A percentile compares a stretch with the other conserved stretches of the same genome.
These are phyloP conservation scores for Vanrija sp. DNA, from an alignment of 1,284 basidiomycete genomes.

Conservation along the genomic window DNA sequence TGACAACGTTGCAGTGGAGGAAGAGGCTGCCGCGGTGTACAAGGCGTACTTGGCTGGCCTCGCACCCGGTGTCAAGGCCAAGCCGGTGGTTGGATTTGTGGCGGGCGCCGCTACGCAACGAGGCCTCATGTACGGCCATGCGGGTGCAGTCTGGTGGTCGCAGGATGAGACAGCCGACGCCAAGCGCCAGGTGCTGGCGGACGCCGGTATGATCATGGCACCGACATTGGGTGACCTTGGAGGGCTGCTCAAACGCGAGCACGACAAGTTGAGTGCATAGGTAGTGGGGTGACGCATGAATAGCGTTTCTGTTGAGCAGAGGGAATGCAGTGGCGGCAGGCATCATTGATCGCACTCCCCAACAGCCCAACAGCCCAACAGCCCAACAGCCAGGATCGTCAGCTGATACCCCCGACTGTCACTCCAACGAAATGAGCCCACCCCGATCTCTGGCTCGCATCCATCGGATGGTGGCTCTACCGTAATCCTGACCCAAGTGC, in stretches of 20 bases:
- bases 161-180: slow-evolving; percentile 15
- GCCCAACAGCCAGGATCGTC: too few species aligned
- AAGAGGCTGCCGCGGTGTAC: slow-evolving; percentile 93
- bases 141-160: slow-evolving; percentile 45
- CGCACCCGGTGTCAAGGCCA: slow-evolving; percentile 52
- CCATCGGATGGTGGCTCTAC: too few species aligned
- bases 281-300: not conserved
- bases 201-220: slow-evolving; percentile 17
- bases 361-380: too few species aligned
- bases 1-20: slow-evolving; percentile 69
- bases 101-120: slow-evolving; percentile 91
- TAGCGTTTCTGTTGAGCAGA: too few species aligned
- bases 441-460: too few species aligned
- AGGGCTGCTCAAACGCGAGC: slow-evolving; percentile 13
- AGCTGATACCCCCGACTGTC: too few species aligned
- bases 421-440: too few species aligned
- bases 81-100: slow-evolving; percentile 93
- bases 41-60: slow-evolving; percentile 67
- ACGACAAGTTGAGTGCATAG: slow-evolving; percentile 5
- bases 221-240: slow-evolving; percentile 18
- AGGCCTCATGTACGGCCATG: slow-evolving; percentile 91
- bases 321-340: too few species aligned
- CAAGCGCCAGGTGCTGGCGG: slow-evolving; percentile 12
- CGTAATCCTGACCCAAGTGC: too few species aligned
- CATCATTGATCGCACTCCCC: too few species aligned